Conservation (phyloP, 2,329 filamentous ascomycete genomes). For the Fusarium nematophilum region DNA sequence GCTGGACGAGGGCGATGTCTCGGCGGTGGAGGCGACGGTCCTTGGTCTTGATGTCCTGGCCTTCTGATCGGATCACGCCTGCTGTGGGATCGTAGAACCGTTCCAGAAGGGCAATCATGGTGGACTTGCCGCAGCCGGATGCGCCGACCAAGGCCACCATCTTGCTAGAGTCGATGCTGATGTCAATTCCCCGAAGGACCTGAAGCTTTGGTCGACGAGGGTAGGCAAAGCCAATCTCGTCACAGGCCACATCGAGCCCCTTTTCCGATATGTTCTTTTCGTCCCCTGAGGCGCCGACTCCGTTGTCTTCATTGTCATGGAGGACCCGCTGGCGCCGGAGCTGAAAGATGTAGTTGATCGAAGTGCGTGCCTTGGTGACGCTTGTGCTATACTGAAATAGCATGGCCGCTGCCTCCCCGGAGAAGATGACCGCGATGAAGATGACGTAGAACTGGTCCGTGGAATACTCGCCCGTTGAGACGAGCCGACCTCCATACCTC, state of each 20-base stretch:
- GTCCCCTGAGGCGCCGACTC: not conserved
- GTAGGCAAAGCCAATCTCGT: conserved; percentile 68
- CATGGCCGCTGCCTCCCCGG: conserved; percentile 54
- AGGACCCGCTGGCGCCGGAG: conserved; percentile 49
- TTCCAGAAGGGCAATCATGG: conserved; percentile 64
- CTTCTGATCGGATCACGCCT: conserved; percentile 46
- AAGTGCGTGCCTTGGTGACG: conserved; percentile 61
- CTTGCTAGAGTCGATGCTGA: conserved; percentile 57
- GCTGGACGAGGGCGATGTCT: conserved; percentile 54
- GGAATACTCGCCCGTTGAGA: conserved; percentile 59
- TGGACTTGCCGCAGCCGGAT: conserved; percentile 70
- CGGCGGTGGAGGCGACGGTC: conserved; percentile 48
- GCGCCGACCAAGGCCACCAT: conserved; percentile 68
- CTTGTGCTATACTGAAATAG: conserved; percentile 62
- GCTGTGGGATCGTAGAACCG: conserved; percentile 55
- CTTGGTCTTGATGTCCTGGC: conserved; percentile 44
- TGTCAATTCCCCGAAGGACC: conserved; percentile 53
- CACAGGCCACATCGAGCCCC: conserved; percentile 58
- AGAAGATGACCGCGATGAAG: conserved; percentile 62
- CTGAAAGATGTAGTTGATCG: conserved; percentile 61
- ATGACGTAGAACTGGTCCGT: conserved; percentile 61
- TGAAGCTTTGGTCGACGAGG: conserved; percentile 54
- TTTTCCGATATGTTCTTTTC: conserved; percentile 29
- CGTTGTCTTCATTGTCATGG: conserved; percentile 45
- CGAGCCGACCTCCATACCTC: conserved; percentile 54